These are phyloP conservation scores for Candida sonorensis DNA, from an alignment of 805 yeast species.

Conservation along the genomic window DNA sequence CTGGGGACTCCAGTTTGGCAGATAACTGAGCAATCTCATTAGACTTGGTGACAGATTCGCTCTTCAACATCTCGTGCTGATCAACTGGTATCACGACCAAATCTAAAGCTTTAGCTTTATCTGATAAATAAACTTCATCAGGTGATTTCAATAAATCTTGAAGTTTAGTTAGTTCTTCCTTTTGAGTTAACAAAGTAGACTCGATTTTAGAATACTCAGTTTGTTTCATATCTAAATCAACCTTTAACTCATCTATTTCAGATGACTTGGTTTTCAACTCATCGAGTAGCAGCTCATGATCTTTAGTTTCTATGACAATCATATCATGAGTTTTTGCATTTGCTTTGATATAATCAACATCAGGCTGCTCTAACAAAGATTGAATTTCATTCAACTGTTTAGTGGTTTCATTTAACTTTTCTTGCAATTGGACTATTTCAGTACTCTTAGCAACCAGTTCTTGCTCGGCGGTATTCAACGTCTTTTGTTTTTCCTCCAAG, in stretches of 20 bases:
- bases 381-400: not conserved
- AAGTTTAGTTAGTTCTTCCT: too few species aligned
- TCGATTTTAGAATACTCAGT: too few species aligned
- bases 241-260: too few species aligned
- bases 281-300: too few species aligned
- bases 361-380: slow-evolving; percentile 1
- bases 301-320: too few species aligned
- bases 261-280: too few species aligned
- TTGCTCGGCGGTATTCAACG: not conserved
- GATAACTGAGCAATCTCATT: slow-evolving; percentile 8
- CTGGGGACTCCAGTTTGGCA: slow-evolving; percentile 19
- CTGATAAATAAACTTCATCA: slow-evolving; percentile 16
- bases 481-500: too few species aligned
- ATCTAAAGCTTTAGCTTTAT: slow-evolving; percentile 1
- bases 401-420: slow-evolving; percentile 1
- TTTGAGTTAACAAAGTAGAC: too few species aligned
- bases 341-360: slow-evolving; percentile 10
- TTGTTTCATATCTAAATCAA: too few species aligned
- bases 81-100: slow-evolving; percentile 5
- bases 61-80: slow-evolving; percentile 4
- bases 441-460: slow-evolving; percentile 1
- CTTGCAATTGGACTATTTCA: slow-evolving; percentile 6
- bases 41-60: slow-evolving; percentile 1
- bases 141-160: too few species aligned
- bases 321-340: slow-evolving; percentile 28